Evolutionary conservation across 768 basidiomycete genomes (phyloP), one percentile per base, ranked within the genome.

Genomic region (Agaricus subrufescens): DNA sequence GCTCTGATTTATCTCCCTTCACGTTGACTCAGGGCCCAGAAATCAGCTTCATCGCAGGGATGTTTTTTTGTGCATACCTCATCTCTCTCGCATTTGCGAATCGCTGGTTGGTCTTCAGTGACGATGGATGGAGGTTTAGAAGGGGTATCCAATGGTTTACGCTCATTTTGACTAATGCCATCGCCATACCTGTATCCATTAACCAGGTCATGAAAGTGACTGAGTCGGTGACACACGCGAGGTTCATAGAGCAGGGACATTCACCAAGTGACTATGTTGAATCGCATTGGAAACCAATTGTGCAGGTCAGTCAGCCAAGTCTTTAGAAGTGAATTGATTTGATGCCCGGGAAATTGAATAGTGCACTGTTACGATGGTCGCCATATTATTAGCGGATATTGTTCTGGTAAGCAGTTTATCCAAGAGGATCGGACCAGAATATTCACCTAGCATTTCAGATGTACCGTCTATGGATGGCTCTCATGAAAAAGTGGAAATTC

Each of bases 401-500:
- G 26, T 45, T 23, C 10, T 53, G 14, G 46, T 47, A 47, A 47
- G 19, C 19, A 19, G 46, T 31, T 31, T 14, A 30, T 15, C 14
- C 29, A 14, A 10, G 10, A 31, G 31, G 7, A 12, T 23, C 11
- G 26, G 10, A 25, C 27, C 9, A 12, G n/a, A 19, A 14, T 40
- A 12, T 12, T 23, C n/a, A 34, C 31, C n/a, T 3, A 11, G 26
- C 12, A 12, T 12, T 40, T 2, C 19, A 57, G 49, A 56, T 59
- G 34, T 56, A 59, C 46, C 48, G 58, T 14, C 55, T 54, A n/a
- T 59, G 54, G 48, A 29, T 59, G 3, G 42, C 44, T 12, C 56
- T 50, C 46, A 29, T 45, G 5, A 31, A 46, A 26, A 19, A 27
- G n/a, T n/a, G 30, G 29, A 19, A 11, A 14, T 27, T 51, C 15